Percentiles rank a stretch among this genome's conserved stretches.
Evolutionary conservation across 441 rosid species (phyloP).

Genomic region (Pelargonium cotyledonis): DNA sequence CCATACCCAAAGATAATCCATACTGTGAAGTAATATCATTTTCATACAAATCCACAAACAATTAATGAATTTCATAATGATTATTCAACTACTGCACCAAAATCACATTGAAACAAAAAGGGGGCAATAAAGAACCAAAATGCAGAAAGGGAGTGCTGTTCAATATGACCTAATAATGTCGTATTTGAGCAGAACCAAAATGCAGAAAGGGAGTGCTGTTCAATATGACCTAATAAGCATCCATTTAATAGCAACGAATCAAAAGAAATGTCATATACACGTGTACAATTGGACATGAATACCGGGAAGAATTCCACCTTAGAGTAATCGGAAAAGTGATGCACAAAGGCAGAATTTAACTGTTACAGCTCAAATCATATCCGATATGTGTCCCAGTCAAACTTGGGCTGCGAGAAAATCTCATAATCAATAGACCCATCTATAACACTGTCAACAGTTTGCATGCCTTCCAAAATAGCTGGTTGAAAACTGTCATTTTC

Average conservation of each 20-base stretch:
- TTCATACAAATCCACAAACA: too few relatives aligned
- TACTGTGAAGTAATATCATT: too few relatives aligned
- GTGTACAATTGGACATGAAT: neutral
- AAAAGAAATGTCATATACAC: constrained; percentile 5
- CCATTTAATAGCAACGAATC: neutral
- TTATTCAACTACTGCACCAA: too few relatives aligned
- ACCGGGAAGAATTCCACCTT: neutral
- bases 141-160: too few relatives aligned
- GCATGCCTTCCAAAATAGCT: constrained; percentile 60
- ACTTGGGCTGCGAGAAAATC: constrained; percentile 75
- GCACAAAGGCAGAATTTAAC: constrained; percentile 13
- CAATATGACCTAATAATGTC: too few relatives aligned
- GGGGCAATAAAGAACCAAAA: too few relatives aligned
- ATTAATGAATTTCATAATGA: too few relatives aligned
- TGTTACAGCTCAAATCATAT: constrained; percentile 23
- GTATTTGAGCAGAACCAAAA: too few relatives aligned
- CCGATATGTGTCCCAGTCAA: constrained; percentile 80
- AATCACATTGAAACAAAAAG: too few relatives aligned
- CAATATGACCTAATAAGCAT: neutral
- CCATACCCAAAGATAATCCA: too few relatives aligned
- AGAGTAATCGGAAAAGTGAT: neutral
- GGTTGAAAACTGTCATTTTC: constrained; percentile 55
- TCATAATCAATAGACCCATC: constrained; percentile 86
- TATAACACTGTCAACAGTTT: constrained; percentile 63
- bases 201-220: neutral